Base-by-base conservation (phyloP, 768 basidiomycete genomes). In the Wakefieldia striispora region DNA sequence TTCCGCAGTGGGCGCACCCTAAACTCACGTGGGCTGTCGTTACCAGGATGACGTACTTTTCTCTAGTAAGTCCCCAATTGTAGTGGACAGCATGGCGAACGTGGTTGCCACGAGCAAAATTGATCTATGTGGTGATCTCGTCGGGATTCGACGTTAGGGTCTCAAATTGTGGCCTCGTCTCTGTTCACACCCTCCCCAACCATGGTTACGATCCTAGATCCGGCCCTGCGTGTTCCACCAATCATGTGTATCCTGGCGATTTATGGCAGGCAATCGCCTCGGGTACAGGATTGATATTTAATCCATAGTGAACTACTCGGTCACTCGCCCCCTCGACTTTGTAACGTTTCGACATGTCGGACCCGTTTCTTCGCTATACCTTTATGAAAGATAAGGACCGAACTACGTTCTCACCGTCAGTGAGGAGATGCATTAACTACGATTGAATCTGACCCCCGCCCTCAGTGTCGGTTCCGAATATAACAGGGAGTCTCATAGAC, bases 61-160 rank as follows among this genome's bases (percentile, higher is more conserved):
- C 21, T 5, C 14, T 40, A n/a, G 16, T 17, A 36, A 37, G 26
- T 20, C 20, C 23, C 11, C 17, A 11, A 1, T 23, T 0, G 45
- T 55, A 34, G 31, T 19, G 40, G 35, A 50, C 55, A 62, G 55
- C 42, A 55, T 52, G 57, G 49, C 34, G 31, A 33, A 37, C 60
- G 61, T 63, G 57, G 48, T 20, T 52, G 40, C 49, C 52, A 54
- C 59, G 50, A 54, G 59, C 34, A 26, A 20, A 11, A n/a, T 27
- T 27, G 49, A 33, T 42, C 16, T 29, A 29, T 29, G 27, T 20
- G 6, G 34, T 42, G 19, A 43, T 43, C 19, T 21, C 33, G n/a
- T 14, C 12, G 8, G 6, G 7, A 21, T 39, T 43, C 19, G 40
- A 35, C 11, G 36, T 23, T 16, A 17, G 14, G 6, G 1, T 17